These are phyloP conservation scores for Trichoderma asperellum DNA, from an alignment of 2,329 filamentous ascomycete genomes.

Conservation along the genomic window DNA sequence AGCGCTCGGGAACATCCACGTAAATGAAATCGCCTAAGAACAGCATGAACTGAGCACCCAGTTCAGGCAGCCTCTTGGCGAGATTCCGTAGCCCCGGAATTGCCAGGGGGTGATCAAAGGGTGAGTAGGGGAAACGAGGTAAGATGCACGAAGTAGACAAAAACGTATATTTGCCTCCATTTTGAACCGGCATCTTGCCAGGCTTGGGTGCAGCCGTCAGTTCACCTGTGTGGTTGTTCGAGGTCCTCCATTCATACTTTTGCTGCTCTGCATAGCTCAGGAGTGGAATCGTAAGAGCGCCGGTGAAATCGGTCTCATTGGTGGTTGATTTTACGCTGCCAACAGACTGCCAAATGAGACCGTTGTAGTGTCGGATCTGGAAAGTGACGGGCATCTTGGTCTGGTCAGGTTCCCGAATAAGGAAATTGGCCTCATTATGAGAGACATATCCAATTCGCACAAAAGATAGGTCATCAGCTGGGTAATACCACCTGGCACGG, in stretches of 20 bases:
- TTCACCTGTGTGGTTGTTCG: constrained; percentile 82
- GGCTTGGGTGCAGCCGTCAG: constrained; percentile 77
- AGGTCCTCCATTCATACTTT: constrained; percentile 80
- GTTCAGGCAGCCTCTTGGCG: constrained; percentile 68
- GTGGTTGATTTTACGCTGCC: constrained; percentile 68
- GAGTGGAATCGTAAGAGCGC: constrained; percentile 67
- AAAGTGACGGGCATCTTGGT: constrained; percentile 75
- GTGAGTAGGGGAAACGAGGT: constrained; percentile 85
- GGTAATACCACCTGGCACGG: constrained; percentile 70
- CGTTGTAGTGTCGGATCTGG: constrained; percentile 63
- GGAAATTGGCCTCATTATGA: constrained; percentile 73
- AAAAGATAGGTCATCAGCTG: constrained; percentile 77
- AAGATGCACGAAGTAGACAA: constrained; percentile 92
- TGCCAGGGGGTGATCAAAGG: constrained; percentile 77
- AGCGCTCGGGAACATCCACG: constrained; percentile 81
- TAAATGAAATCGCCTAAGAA: constrained; percentile 90
- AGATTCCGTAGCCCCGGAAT: constrained; percentile 81
- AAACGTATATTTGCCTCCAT: constrained; percentile 80
- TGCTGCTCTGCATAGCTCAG: constrained; percentile 69
- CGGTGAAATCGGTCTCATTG: constrained; percentile 82
- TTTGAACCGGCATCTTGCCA: constrained; percentile 63
- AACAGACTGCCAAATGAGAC: constrained; percentile 65
- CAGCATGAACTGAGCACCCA: constrained; percentile 79
- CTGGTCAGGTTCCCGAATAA: constrained; percentile 82
- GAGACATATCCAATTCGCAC: constrained; percentile 87